Conservation (phyloP, 305 asterid genomes). For the Solanum hybrid region DNA sequence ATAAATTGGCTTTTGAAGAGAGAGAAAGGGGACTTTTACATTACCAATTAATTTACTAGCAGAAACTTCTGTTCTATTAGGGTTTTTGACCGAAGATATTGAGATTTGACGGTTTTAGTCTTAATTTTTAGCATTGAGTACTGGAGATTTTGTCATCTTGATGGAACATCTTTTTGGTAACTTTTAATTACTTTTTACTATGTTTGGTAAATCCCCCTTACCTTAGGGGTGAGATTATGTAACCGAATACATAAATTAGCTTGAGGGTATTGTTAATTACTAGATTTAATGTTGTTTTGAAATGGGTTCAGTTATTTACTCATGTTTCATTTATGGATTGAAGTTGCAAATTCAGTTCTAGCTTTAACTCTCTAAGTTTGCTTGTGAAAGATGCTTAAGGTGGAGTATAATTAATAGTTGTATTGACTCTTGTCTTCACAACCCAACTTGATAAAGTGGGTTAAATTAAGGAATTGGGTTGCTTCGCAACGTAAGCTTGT, state of each 20-base stretch:
- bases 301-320: background rate
- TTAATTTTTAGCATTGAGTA: background rate
- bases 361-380: background rate
- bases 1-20: background rate
- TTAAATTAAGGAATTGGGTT: background rate
- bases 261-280: background rate
- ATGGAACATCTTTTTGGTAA: background rate
- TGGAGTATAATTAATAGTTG: background rate
- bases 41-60: background rate
- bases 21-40: background rate
- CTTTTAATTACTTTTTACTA: no score
- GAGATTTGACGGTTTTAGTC: background rate
- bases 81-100: background rate
- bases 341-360: background rate
- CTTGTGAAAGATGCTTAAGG: background rate
- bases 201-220: background rate
- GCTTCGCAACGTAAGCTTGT: background rate
- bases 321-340: background rate
- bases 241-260: background rate
- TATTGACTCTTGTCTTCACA: background rate
- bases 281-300: background rate
- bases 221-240: background rate
- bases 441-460: background rate
- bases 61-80: background rate
- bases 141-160: background rate